Conservation (phyloP, 2,329 filamentous ascomycete species). For the Aspergillus glaucus region DNA sequence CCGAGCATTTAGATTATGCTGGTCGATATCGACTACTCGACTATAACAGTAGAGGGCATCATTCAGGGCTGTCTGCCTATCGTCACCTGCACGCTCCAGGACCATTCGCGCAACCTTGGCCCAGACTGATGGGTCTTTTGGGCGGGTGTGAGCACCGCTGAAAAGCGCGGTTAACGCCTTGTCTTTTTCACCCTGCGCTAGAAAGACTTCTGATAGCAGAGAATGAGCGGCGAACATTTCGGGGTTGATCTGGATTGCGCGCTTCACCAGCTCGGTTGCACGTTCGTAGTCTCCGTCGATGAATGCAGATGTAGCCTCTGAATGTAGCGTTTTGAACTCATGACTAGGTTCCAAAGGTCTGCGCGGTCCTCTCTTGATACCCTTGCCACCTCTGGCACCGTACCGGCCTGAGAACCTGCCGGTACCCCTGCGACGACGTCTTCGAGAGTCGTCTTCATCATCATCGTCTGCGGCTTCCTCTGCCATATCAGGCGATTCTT, state of each 20-base stretch:
- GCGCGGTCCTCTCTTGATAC: slow-evolving; percentile 41
- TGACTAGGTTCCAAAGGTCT: slow-evolving; percentile 42
- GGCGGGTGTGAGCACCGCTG: slow-evolving; percentile 52
- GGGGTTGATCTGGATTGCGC: slow-evolving; percentile 52
- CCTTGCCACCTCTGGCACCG: slow-evolving; percentile 38
- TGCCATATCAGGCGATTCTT: slow-evolving; percentile 12
- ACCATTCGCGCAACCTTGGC: slow-evolving; percentile 51
- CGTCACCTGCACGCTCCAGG: slow-evolving; percentile 42
- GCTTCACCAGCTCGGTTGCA: slow-evolving; percentile 38
- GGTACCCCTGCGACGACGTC: slow-evolving; percentile 25
- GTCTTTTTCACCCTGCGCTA: slow-evolving; percentile 50
- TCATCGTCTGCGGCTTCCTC: slow-evolving; percentile 20
- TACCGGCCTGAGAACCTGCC: slow-evolving; percentile 32
- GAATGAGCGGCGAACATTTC: slow-evolving; percentile 58
- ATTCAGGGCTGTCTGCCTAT: slow-evolving; percentile 36
- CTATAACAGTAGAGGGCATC: slow-evolving; percentile 50
- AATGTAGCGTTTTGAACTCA: slow-evolving; percentile 44
- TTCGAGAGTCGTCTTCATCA: slow-evolving; percentile 17
- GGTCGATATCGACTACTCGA: slow-evolving; percentile 49
- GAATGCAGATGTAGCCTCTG: slow-evolving; percentile 43
- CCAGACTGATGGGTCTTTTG: slow-evolving; percentile 52
- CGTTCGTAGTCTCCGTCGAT: slow-evolving; percentile 43
- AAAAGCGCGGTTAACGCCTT: slow-evolving; percentile 53
- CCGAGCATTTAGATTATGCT: slow-evolving; percentile 47
- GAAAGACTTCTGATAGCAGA: slow-evolving; percentile 54